Evolutionary conservation across 2,329 filamentous ascomycete genomes (phyloP).

Genomic region (Fusarium lateritium): DNA sequence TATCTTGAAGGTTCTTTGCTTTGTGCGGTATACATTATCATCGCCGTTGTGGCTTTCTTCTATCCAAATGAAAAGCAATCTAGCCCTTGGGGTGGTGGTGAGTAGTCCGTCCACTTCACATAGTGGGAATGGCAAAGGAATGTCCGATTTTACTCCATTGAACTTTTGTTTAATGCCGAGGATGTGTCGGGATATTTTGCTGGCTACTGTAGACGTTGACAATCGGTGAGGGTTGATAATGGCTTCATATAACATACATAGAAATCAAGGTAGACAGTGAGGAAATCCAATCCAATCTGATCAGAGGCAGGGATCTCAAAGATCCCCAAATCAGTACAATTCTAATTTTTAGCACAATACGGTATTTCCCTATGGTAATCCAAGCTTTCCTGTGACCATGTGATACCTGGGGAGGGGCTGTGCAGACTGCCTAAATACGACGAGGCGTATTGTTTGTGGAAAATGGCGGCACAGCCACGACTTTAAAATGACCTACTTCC

Average conservation of each 20-base stretch:
- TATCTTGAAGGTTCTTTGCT: constrained; percentile 85
- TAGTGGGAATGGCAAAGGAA: too few species aligned
- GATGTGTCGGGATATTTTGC: too few species aligned
- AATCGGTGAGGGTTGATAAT: constrained; percentile 23
- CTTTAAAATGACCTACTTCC: constrained; percentile 12
- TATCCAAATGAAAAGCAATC: constrained; percentile 69
- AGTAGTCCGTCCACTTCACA: constrained; percentile 7
- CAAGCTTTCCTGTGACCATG: background rate
- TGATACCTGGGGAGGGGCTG: constrained; percentile 21
- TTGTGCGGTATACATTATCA: constrained; percentile 78
- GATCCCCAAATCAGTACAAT: too few species aligned
- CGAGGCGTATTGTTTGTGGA: constrained; percentile 34
- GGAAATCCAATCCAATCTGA: background rate
- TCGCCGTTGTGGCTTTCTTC: constrained; percentile 76
- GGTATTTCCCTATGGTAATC: background rate
- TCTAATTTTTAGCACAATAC: too few species aligned
- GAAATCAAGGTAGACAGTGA: background rate
- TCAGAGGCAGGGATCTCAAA: background rate
- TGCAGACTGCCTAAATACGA: constrained; percentile 16
- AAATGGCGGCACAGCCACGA: constrained; percentile 37
- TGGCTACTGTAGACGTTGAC: background rate
- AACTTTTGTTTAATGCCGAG: too few species aligned
- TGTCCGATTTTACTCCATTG: too few species aligned
- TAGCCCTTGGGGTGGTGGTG: constrained; percentile 55
- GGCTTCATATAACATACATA: background rate